Evolutionary conservation across 2,329 filamentous ascomycete species (phyloP), one percentile per base, ranked within the genome.

Genomic region (Talaromyces sp.): DNA sequence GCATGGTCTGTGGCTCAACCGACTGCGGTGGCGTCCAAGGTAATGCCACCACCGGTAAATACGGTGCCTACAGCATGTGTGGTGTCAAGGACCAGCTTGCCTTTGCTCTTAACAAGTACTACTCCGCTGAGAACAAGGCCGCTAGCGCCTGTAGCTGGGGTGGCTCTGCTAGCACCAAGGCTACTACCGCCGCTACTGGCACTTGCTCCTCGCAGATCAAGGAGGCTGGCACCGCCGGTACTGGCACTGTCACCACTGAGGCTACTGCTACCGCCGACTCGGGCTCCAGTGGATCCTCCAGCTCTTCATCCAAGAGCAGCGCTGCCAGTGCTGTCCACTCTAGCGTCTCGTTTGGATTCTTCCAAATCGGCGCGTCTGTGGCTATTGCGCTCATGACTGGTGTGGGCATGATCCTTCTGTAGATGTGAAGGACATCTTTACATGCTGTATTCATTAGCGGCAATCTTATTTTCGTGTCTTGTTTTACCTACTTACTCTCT

Each of bases 11-110:
- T 55, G 75, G 75, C 19, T 56, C 68, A 48, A 68, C 65, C 22
- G 65, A 69, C 46, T 79, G 77, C 61, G 55, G 52, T 13, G 77
- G 76, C 16, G 67, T 79, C 47, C 52, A 52, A 6, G 58, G 62
- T 44, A 75, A 79, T 49, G 69, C 63, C 6, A 75, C 70, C 16
- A 70, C 66, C 14, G 77, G 77, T 37, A 51, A 51, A 1, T 79
- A 78, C 46, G 77, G 77, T 45, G 73, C 75, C 4, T 79, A 78
- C 63, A 70, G 70, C 62, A 77, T 78, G 75, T 79, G 77, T 63
- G 66, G 65, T 43, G 54, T 70, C 33, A 64, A 66, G 41, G 68
- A 78, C 54, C 67, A 76, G 55, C 75, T 79, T 37, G 72, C 73
- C 36, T 77, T 71, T 58, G 72, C 70, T 30, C 62, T 78, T 44